Evolutionary conservation across 257 asterid species (phyloP).

Genomic region (Misopates orontium): DNA sequence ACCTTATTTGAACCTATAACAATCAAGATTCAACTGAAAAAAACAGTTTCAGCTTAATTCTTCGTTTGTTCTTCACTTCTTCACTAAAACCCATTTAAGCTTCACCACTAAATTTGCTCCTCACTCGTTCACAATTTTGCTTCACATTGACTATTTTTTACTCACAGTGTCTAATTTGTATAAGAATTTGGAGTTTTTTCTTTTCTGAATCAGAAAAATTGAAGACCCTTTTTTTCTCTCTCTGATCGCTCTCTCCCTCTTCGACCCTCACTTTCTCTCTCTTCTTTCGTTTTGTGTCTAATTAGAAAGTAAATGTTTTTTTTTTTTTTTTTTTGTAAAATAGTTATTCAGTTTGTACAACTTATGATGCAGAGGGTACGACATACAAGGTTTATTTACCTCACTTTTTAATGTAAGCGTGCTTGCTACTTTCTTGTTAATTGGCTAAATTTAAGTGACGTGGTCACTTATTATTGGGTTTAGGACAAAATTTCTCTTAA

Average conservation of each 20-base stretch:
- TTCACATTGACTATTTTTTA: slow-evolving; percentile 41
- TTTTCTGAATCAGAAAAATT: slow-evolving; percentile 41
- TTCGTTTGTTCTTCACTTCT: slow-evolving; percentile 30
- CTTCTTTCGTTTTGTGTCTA: slow-evolving; percentile 38
- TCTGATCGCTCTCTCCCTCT: slow-evolving; percentile 47
- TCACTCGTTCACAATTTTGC: slow-evolving; percentile 37
- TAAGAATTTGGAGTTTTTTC: background rate
- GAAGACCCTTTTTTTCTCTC: slow-evolving; percentile 54
- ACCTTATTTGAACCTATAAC: slow-evolving; percentile 9
- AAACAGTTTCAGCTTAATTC: slow-evolving; percentile 8
- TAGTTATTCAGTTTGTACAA: slow-evolving; percentile 32
- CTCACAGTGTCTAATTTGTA: slow-evolving; percentile 27
- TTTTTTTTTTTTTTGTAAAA: too few species aligned
- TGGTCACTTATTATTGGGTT: slow-evolving; percentile 7
- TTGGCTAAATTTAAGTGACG: slow-evolving; percentile 24
- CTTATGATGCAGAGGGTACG: slow-evolving; percentile 30
- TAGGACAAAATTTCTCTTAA: background rate
- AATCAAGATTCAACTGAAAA: background rate
- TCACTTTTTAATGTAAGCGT: slow-evolving; percentile 10
- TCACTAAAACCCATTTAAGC: slow-evolving; percentile 40
- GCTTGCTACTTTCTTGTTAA: background rate
- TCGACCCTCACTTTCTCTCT: slow-evolving; percentile 46
- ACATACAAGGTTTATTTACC: slow-evolving; percentile 17
- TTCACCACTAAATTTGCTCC: slow-evolving; percentile 42
- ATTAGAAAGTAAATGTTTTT: slow-evolving; percentile 32